These are phyloP conservation scores for Sesbania bispinosa DNA, from an alignment of 306 rosid genomes.

Conservation along the genomic window DNA sequence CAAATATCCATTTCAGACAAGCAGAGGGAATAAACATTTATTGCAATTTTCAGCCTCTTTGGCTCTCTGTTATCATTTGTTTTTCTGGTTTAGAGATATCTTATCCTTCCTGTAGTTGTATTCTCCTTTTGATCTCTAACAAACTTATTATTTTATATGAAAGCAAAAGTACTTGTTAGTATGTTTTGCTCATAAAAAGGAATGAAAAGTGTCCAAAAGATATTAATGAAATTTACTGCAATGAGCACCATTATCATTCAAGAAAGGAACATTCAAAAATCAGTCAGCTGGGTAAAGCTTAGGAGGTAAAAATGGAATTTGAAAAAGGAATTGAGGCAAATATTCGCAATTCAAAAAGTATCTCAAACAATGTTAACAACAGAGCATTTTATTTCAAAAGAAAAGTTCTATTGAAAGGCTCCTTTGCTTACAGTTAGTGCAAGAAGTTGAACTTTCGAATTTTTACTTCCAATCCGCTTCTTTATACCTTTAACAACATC, in stretches of 20 bases:
- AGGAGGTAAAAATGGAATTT: conserved; percentile 5
- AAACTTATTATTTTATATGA: background rate
- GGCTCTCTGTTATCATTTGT: background rate
- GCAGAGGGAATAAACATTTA: background rate
- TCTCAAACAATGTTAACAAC: conserved; percentile 1
- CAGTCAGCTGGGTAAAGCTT: background rate
- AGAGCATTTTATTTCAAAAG: background rate
- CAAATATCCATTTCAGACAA: background rate
- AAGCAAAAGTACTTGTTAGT: background rate
- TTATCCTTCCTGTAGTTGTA: too few relatives aligned
- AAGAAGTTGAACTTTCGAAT: conserved; percentile 93
- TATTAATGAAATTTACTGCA: background rate
- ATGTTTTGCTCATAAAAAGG: background rate
- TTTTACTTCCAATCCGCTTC: conserved; percentile 91
- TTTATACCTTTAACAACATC: conserved; percentile 87
- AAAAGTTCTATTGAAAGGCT: background rate
- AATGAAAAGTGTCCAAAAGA: background rate
- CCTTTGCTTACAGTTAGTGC: conserved; percentile 69
- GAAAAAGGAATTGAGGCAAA: background rate
- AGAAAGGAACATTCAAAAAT: background rate
- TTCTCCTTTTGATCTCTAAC: too few relatives aligned
- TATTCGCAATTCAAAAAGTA: background rate
- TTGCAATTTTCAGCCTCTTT: background rate
- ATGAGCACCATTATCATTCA: background rate
- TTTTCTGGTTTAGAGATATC: background rate